Evolutionary conservation across 169 alveolate genomes (phyloP), one percentile per base, ranked within the genome.

Genomic region (Babesia caballi): DNA sequence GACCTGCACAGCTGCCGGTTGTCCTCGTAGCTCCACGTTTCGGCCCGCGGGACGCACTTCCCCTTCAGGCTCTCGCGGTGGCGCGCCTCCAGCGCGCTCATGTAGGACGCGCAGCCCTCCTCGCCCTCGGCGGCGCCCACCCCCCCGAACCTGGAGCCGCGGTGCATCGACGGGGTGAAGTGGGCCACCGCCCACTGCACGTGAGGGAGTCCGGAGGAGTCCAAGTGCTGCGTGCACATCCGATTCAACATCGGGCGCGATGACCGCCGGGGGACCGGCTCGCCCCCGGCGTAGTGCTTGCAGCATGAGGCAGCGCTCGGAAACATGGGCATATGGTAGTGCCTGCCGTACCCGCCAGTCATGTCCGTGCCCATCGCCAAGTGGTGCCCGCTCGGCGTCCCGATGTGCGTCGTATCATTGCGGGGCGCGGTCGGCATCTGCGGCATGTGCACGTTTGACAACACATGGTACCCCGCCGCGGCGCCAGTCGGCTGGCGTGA

Each of bases 61-160:
- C 50, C 66, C 46, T 68, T 67, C 21, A 68, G 35, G n/a, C 59
- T 68, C 40, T 78, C 82, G 21, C 50, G 59, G 65, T 61, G 35
- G 2, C 87, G 72, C 33, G 36, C 49, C 23, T 68, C 87, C 25
- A 78, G 66, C 5, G 87, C 83, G 56, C 58, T 78, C 49, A 78
- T 60, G 50, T 57, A 78, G n/a, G 68, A 54, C 28, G 19, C 76
- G 77, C 72, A 78, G 50, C 36, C 87, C 23, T 78, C 83, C 15
- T 17, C 40, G 47, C 50, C 30, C n/a, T 66, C 63, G 15, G 17
- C 42, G n/a, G n/a, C 27, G 17, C 33, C 52, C 56, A 27, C 68
- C 28, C 21, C 19, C 58, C 25, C 32, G 15, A 25, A 44, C 17
- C 50, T 50, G 30, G 50, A 46, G n/a, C 32, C n/a, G 28, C 21